Evolutionary conservation across 1,284 basidiomycete species (phyloP), one percentile per base, ranked within the genome.

Genomic region (Neolentinus lepideus): DNA sequence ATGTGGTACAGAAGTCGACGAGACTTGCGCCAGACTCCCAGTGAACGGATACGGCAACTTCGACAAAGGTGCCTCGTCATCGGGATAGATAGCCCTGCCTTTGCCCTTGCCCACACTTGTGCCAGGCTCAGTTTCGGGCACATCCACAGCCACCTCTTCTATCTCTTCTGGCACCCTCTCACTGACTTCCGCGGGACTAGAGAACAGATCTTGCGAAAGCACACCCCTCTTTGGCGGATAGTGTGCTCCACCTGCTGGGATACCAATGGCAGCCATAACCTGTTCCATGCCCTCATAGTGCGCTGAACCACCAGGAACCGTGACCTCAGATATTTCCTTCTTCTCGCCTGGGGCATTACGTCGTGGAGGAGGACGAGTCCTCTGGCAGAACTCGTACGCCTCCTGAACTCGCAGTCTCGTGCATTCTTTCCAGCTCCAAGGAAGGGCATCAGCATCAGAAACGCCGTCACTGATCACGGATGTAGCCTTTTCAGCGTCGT

Each of bases 301-400:
- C 4, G 56, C 62, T 31, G 38, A 43, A 4, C n/a, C 38, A 16
- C 65, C 43, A 46, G 27, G 47, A 21, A 25, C 47, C 6, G 27
- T 50, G 8, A 43, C 38, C 14, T 50, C 47, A 21, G 47, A 50
- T 16, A 70, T 55, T 47, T 65, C 67, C 24, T 68, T 71, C 61
- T 70, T 71, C 63, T 68, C 71, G 12, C 27, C 51, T 24, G 19
- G 29, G 16, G 51, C 47, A 61, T 61, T 47, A 57, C 66, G 52
- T 67, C 69, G 61, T 68, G 59, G 66, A 72, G 65, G 6, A 64
- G 71, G 57, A 72, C 75, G 43, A 75, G 47, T 71, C 14, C 79
- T 82, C 35, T 90, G 72, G 65, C 91, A 93, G 60, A 92, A 84
- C 59, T 92, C 88, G 64, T 83, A 92, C 1, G 87, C 86, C 56